Percentiles rank a stretch among this genome's conserved stretches.
Conservation (phyloP, 176 grass and related monocot genomes). For the Oryza meridionalis region DNA sequence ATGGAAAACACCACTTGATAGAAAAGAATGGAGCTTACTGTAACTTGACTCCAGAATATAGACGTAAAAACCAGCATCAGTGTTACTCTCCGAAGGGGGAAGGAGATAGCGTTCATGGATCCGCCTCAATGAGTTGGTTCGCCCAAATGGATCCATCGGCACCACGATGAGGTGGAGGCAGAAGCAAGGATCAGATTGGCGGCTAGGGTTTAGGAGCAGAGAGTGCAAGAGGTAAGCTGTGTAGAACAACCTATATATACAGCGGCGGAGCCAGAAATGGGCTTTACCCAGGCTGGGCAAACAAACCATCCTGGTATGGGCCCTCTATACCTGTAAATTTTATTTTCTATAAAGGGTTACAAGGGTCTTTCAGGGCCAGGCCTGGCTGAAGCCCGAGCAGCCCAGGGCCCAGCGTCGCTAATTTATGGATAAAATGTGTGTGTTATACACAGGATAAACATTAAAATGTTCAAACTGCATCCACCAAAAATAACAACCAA, state of each 20-base stretch:
- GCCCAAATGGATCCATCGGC: conserved; percentile 23
- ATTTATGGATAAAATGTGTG: background rate
- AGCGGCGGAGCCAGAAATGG: background rate
- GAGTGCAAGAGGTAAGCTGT: conserved; percentile 13
- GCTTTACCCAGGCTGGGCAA: background rate
- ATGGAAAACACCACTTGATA: conserved; percentile 11
- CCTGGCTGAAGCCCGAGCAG: background rate
- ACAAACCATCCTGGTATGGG: background rate
- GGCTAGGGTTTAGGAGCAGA: conserved; percentile 32
- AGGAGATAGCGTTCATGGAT: background rate
- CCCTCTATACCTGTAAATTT: background rate
- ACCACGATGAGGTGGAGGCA: background rate
- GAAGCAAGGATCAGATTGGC: background rate
- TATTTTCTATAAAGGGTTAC: background rate
- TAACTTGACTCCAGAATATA: background rate
- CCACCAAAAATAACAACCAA: conserved; percentile 16
- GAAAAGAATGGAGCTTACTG: background rate
- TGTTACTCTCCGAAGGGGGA: background rate
- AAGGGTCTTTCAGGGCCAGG: background rate
- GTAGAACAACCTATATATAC: conserved; percentile 26
- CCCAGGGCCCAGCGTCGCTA: background rate
- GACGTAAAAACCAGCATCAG: background rate
- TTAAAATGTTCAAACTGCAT: background rate
- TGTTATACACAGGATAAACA: background rate
- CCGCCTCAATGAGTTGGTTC: background rate